Evolutionary conservation across 129 eudicot genomes (phyloP).

Genomic region (Helichrysum umbraculigerum): DNA sequence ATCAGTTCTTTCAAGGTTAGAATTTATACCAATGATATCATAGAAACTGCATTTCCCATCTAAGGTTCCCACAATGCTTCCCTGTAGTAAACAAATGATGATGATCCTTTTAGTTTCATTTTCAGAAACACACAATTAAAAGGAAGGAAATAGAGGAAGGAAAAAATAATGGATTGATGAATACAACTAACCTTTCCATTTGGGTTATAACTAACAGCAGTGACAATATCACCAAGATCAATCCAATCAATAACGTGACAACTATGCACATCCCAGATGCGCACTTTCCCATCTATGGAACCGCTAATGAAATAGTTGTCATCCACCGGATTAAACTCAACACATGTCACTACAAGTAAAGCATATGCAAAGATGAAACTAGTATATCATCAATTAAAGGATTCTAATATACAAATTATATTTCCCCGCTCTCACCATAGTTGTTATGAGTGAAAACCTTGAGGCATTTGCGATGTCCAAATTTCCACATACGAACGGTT

Average conservation of each 20-base stretch:
- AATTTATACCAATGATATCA: slow-evolving; percentile 59
- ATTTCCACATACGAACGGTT: slow-evolving; percentile 80
- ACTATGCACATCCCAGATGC: slow-evolving; percentile 49
- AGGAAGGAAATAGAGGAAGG: not conserved
- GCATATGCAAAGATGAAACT: not conserved
- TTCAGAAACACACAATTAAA: not conserved
- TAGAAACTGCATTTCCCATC: slow-evolving; percentile 76
- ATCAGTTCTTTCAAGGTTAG: not conserved
- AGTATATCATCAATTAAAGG: not conserved
- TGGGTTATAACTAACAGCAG: slow-evolving; percentile 64
- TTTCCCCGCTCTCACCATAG: slow-evolving; percentile 50
- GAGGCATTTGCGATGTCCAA: slow-evolving; percentile 65
- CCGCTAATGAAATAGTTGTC: slow-evolving; percentile 59
- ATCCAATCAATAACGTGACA: slow-evolving; percentile 62
- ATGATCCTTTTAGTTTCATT: not conserved
- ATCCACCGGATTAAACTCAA: slow-evolving; percentile 63
- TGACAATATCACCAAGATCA: slow-evolving; percentile 48
- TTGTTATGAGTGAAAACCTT: slow-evolving; percentile 64
- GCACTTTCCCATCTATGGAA: slow-evolving; percentile 59
- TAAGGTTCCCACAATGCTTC: slow-evolving; percentile 76
- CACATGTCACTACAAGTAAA: slow-evolving; percentile 70
- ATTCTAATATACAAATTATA: not conserved
- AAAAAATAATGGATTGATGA: not conserved
- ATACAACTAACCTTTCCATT: slow-evolving; percentile 53
- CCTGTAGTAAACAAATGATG: slow-evolving; percentile 46